Percentiles rank a stretch among this genome's conserved stretches.
phyloP scores from a whole-genome alignment of 2,329 filamentous ascomycete genomes.

The Setomelanomma holmii region DNA sequence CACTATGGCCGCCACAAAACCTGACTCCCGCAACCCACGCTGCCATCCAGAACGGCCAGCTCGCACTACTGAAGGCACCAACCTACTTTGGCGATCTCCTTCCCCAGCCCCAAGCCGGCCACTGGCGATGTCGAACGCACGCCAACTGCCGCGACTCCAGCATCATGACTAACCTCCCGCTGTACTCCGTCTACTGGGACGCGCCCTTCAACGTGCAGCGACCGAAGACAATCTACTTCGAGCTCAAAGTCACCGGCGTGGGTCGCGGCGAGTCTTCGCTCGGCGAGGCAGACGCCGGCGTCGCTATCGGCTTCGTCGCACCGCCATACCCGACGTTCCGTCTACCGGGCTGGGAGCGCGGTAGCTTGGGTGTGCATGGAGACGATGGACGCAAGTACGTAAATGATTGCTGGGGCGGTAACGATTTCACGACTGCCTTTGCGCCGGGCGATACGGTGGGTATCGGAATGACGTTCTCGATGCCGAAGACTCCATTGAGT shows the following conservation, averaged over 20 bases:
- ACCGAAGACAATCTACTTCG: conserved; percentile 73
- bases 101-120: conserved; percentile 53
- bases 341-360: conserved; percentile 82
- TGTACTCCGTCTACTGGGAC: conserved; percentile 67
- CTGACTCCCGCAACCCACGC: conserved; percentile 56
- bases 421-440: conserved; percentile 71
- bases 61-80: conserved; percentile 49
- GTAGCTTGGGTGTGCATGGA: conserved; percentile 76
- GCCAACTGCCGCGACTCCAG: conserved; percentile 63
- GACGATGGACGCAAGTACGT: conserved; percentile 80
- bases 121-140: conserved; percentile 55
- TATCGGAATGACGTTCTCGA: conserved; percentile 70
- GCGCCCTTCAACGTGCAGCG: conserved; percentile 63
- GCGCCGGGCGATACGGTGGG: conserved; percentile 71
- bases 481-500: conserved; percentile 46
- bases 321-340: conserved; percentile 80
- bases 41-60: conserved; percentile 60
- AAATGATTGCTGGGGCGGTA: conserved; percentile 77
- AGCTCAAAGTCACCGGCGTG: conserved; percentile 64
- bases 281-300: conserved; percentile 57
- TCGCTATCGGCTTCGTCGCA: conserved; percentile 75
- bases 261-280: conserved; percentile 39
- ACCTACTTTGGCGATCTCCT: conserved; percentile 48
- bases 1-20: conserved; percentile 63
- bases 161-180: conserved; percentile 71